A percentile compares a stretch with the other conserved stretches of the same genome.
phyloP scores from a whole-genome alignment of 2,329 filamentous ascomycete species.

The Orbilia ellipsospora region DNA sequence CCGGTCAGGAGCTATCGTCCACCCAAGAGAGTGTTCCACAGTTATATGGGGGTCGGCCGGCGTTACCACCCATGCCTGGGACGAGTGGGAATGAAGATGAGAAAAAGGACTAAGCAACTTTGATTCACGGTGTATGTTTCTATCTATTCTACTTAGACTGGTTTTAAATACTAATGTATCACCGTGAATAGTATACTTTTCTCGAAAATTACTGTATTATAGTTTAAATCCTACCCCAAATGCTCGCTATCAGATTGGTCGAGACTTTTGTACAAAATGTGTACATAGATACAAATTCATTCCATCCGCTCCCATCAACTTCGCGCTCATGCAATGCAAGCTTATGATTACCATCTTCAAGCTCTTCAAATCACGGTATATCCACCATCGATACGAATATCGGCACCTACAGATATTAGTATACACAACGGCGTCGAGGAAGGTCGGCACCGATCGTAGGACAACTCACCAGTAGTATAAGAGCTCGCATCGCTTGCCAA shows the following conservation, averaged over 20 bases:
- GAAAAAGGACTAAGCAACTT: conserved; percentile 27
- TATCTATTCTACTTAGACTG: too few relatives aligned
- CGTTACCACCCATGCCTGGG: conserved; percentile 42
- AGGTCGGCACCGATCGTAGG: conserved; percentile 14
- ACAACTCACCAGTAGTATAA: conserved; percentile 73
- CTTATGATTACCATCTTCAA: too few relatives aligned
- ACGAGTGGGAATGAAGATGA: conserved; percentile 31
- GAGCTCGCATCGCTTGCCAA: conserved; percentile 80
- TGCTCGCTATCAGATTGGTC: conserved; percentile 22
- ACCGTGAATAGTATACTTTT: neutral
- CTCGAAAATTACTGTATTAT: conserved; percentile 26
- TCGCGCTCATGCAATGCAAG: too few relatives aligned
- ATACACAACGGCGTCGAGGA: too few relatives aligned
- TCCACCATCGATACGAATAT: conserved; percentile 86
- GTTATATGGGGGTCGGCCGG: conserved; percentile 45
- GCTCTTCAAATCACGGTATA: conserved; percentile 75
- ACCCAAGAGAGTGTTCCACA: conserved; percentile 36
- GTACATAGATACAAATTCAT: conserved; percentile 37
- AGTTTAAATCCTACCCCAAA: conserved; percentile 1
- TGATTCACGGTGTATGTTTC: neutral
- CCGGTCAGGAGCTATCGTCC: conserved; percentile 33
- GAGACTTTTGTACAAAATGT: neutral
- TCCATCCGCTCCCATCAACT: neutral
- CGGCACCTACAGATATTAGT: conserved; percentile 68
- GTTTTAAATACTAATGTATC: neutral